Base-by-base conservation (phyloP, 1,284 basidiomycete genomes). In the Trichosporon ovoides region DNA sequence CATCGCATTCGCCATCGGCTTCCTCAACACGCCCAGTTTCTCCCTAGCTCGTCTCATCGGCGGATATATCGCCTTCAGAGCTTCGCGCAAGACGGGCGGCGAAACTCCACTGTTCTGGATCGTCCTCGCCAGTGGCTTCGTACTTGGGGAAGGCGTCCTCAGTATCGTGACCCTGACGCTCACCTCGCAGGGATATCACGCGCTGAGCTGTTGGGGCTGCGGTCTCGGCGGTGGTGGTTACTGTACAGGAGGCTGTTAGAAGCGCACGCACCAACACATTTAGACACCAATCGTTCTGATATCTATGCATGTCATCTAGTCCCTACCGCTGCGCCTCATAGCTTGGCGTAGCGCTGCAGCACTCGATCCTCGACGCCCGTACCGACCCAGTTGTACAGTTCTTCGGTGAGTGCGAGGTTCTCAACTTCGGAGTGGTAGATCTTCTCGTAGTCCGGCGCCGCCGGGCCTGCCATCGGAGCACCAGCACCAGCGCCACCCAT, bases 21-120 rank as follows among this genome's bases (percentile, higher is more conserved):
- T 98, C 78, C 82, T 97, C 71, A 98, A 97, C 73, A 92, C 93
- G 1, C 94, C 95, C 4, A 91, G 89, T 7, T 98, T 98, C 79
- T 91, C 91, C 5, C 82, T 98, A 54, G 92, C 94, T 1, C 84
- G 94, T 51, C 81, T 98, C 28, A 82, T 96, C 51, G 95, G 95
- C 36, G 95, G 94, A 2, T 71, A 91, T 64, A 78, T 89, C 64
- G 91, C 93, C 62, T 84, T 87, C 73, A 74, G 58, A 85, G 86
- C 76, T 81, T 84, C 71, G 16, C 80, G 81, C 57, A 77, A 77
- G 16, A 64, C 43, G 19, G 66, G 52, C 1, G 80, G 77, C 35
- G 75, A 79, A 60, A 75, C 87, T 85, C 69, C 92, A 88, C 63
- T 83, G 82, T 51, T 80, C 31, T 70, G 94, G 52, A 88, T 98